A percentile compares a stretch with the other conserved stretches of the same genome.
Conservation (phyloP, 257 asterid genomes). For the Forsythia suspensa region DNA sequence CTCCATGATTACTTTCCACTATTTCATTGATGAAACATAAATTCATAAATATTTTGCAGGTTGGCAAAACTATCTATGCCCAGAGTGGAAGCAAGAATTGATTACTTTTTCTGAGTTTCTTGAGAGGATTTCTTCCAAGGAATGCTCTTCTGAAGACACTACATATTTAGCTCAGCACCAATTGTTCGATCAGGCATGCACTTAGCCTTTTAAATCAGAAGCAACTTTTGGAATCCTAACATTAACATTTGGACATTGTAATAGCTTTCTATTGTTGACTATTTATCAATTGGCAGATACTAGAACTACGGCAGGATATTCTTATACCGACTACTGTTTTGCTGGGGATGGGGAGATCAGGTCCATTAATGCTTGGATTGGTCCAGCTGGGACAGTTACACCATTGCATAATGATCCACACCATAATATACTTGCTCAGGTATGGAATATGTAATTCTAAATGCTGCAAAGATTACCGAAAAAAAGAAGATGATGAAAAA, state of each 20-base stretch:
- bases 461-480: slow-evolving; percentile 12
- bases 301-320: slow-evolving; percentile 82
- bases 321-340: slow-evolving; percentile 93
- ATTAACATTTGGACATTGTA: not conserved
- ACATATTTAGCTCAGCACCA: slow-evolving; percentile 94
- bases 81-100: slow-evolving; percentile 76
- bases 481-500: not conserved
- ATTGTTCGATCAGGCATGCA: slow-evolving; percentile 85
- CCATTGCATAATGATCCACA: slow-evolving; percentile 99
- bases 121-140: slow-evolving; percentile 63
- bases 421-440: slow-evolving; percentile 98
- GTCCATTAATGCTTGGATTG: slow-evolving; percentile 94
- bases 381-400: slow-evolving; percentile 96
- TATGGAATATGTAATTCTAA: slow-evolving; percentile 28
- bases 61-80: slow-evolving; percentile 62
- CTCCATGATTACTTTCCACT: not conserved
- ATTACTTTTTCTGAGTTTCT: slow-evolving; percentile 90
- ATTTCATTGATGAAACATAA: not conserved
- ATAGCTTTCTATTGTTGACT: slow-evolving; percentile 12
- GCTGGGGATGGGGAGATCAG: slow-evolving; percentile 88
- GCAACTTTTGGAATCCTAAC: slow-evolving; percentile 10
- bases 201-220: not conserved
- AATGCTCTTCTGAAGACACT: slow-evolving; percentile 40
- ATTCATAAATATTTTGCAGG: slow-evolving; percentile 34
- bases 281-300: slow-evolving; percentile 57